These are phyloP conservation scores for Phaffomyces thermotolerans DNA, from an alignment of 805 yeast species.

Conservation along the genomic window DNA sequence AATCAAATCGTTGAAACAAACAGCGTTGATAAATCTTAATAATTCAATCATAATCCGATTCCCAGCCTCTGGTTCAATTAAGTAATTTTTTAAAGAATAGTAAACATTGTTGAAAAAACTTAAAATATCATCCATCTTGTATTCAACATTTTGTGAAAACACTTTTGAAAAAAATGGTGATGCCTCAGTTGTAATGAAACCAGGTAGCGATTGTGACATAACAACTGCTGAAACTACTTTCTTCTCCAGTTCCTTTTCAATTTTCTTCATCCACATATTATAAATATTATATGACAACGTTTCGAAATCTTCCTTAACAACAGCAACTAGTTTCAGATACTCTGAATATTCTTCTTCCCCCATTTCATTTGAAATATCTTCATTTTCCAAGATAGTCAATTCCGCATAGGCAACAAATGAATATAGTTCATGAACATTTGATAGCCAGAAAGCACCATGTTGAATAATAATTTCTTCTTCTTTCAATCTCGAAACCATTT, in stretches of 20 bases:
- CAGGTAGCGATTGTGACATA: constrained; percentile 90
- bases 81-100: constrained; percentile 89
- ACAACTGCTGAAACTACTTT: constrained; percentile 94
- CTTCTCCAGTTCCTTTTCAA: constrained; percentile 85
- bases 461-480: constrained; percentile 76
- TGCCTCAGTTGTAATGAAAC: constrained; percentile 82
- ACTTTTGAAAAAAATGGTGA: constrained; percentile 77
- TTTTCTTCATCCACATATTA: constrained; percentile 94
- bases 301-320: constrained; percentile 91
- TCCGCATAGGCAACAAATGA: constrained; percentile 94
- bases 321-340: constrained; percentile 80
- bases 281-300: constrained; percentile 88
- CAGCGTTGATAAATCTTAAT: constrained; percentile 80
- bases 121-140: constrained; percentile 91
- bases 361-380: constrained; percentile 72
- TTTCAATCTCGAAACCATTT: constrained; percentile 66
- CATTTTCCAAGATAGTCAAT: constrained; percentile 81
- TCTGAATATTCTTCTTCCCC: constrained; percentile 85
- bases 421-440: constrained; percentile 90
- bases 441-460: constrained; percentile 95
- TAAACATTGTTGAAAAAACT: constrained; percentile 83
- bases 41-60: constrained; percentile 79
- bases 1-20: constrained; percentile 89
- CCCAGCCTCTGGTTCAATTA: constrained; percentile 77
- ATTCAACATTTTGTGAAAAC: constrained; percentile 61